Conservation (phyloP, 2,329 filamentous ascomycete species). For the Aspergillus niger region DNA sequence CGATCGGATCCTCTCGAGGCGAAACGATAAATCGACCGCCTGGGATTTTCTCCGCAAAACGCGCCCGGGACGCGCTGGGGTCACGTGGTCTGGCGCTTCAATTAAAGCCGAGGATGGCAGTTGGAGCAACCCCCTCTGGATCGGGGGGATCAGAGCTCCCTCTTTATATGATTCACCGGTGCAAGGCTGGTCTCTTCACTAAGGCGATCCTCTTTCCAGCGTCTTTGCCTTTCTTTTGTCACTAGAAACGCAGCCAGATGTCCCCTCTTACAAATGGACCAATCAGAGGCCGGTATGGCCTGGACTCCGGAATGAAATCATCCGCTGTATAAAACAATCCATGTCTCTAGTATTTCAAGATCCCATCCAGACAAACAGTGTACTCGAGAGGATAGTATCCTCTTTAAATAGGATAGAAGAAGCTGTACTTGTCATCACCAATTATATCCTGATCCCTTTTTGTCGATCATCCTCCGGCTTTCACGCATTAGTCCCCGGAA, state of each 20-base stretch:
- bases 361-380: not conserved
- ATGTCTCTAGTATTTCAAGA: not conserved
- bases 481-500: not conserved
- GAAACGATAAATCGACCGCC: conserved; percentile 9
- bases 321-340: conserved; percentile 1
- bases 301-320: conserved; percentile 4
- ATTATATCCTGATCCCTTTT: not conserved
- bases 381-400: not conserved
- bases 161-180: not conserved
- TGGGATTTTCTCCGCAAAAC: conserved; percentile 22
- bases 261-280: not conserved
- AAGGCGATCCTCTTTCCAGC: not conserved
- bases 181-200: not conserved
- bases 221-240: not conserved
- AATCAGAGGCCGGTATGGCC: conserved; percentile 8
- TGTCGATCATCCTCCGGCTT: not conserved
- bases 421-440: not conserved
- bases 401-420: not conserved
- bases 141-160: not conserved
- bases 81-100: conserved; percentile 28
- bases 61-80: conserved; percentile 23
- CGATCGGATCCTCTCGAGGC: not conserved
- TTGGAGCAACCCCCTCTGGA: not conserved
- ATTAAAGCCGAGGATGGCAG: conserved; percentile 20
- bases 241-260: not conserved